phyloP scores from a whole-genome alignment of 2,329 filamentous ascomycete species.

The Talaromyces atroroseus region DNA sequence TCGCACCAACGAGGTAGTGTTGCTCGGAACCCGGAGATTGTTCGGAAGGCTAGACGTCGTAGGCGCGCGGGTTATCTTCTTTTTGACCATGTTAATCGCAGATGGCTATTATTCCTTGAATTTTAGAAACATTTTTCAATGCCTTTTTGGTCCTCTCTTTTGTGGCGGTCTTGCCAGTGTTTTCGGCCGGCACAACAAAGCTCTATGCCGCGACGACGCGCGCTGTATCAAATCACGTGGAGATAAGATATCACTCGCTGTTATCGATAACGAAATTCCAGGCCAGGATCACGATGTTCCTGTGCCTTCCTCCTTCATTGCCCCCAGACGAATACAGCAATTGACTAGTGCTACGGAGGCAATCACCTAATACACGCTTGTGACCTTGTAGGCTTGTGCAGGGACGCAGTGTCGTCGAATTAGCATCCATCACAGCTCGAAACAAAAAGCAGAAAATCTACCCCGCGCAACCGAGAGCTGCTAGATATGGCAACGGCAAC shows the following conservation, averaged over 20 bases:
- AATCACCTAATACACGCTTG: too few relatives aligned
- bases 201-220: not conserved
- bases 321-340: too few relatives aligned
- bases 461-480: not conserved
- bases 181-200: not conserved
- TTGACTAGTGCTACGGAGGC: too few relatives aligned
- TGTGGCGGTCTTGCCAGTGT: not conserved
- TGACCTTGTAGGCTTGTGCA: too few relatives aligned
- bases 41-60: constrained; percentile 68
- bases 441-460: not conserved
- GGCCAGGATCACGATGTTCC: too few relatives aligned
- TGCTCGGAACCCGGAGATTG: constrained; percentile 60
- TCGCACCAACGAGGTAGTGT: constrained; percentile 60
- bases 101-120: not conserved
- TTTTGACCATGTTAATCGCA: constrained; percentile 24
- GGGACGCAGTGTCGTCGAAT: too few relatives aligned
- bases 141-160: not conserved
- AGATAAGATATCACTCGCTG: not conserved
- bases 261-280: not conserved
- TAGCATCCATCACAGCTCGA: not conserved
- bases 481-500: not conserved
- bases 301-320: too few relatives aligned
- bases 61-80: constrained; percentile 48
- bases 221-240: not conserved
- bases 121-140: not conserved